Base-by-base conservation (phyloP, 805 yeast genomes). In the Millerozyma miso region DNA sequence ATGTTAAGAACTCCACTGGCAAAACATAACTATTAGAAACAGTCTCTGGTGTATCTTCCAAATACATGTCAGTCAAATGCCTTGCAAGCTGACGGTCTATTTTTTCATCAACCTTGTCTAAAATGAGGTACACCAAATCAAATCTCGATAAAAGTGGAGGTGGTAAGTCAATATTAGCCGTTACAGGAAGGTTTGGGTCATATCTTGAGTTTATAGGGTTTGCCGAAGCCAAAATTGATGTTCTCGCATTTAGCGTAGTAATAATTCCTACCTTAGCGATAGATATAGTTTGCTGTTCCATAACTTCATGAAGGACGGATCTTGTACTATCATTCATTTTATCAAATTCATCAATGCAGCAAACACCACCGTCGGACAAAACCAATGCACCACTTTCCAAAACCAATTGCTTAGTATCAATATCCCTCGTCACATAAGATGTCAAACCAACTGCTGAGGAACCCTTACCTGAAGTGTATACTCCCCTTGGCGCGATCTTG, bases 371-470 rank as follows among this genome's bases (percentile, higher is more conserved):
- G 65, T 93, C 99, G 7, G 97, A 88, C 35, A 93, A 72, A 12
- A 93, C 98, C 49, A 93, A 74, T 0, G 99, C 99, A 62, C 99
- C 99, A 55, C 89, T 79, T 61, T 93, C 99, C 41, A 93, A 74
- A 3, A 93, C 99, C 39, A 91, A 67, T 62, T 93, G 99, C 56
- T 81, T 86, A 0, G 98, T 88, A 56, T 93, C 98, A 19, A 86
- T 76, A 61, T 93, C 99, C 57, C 97, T 76, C 6, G 99, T 90
- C 43, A 93, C 84, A 61, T 93, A 93, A 0, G 99, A 99, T 0
- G 99, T 93, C 57, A 93, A 73, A 73, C 99, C 99, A 39, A 93
- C 99, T 0, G 99, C 99, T 26, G 99, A 93, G 1, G 97, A 89
- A 40, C 99, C 99, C 58, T 93, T 93, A 64, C 99, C 99, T 0